Conservation (phyloP, 352 stramenopile genomes). For the Vaucheria bursata region DNA sequence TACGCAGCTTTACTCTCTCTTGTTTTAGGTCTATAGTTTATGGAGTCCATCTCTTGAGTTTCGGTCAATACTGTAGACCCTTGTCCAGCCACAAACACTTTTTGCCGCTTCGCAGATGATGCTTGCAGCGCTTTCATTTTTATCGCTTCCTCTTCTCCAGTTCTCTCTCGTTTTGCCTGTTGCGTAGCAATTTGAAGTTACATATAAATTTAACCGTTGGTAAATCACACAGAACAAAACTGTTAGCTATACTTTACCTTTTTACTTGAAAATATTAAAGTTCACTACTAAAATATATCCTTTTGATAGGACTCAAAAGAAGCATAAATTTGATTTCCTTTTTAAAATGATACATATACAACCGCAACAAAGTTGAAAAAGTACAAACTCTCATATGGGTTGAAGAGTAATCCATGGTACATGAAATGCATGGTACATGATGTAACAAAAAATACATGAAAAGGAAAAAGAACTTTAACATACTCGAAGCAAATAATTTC, state of each 20-base stretch:
- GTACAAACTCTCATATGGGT: neutral
- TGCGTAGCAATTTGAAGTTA: neutral
- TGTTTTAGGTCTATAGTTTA: slow-evolving; percentile 74
- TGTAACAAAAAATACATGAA: too few species aligned
- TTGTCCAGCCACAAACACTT: slow-evolving; percentile 45
- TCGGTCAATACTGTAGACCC: slow-evolving; percentile 49
- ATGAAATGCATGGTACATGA: neutral
- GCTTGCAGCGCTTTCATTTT: neutral
- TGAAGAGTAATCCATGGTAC: slow-evolving; percentile 4
- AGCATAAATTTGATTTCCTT: neutral
- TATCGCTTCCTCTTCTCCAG: neutral
- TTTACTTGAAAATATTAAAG: neutral
- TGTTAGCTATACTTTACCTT: neutral
- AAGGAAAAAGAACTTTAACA: too few species aligned
- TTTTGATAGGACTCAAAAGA: neutral
- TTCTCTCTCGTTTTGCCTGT: neutral
- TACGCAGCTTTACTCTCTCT: slow-evolving; percentile 55
- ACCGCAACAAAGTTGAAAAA: neutral
- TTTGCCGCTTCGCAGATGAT: slow-evolving; percentile 1
- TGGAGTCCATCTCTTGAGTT: slow-evolving; percentile 51
- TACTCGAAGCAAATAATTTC: too few species aligned
- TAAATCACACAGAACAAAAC: neutral
- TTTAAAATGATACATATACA: neutral
- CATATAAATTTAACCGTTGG: neutral
- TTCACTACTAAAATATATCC: neutral